A percentile compares a stretch with the other conserved stretches of the same genome.
phyloP scores from a whole-genome alignment of 73 alveolate species.

The Effrenium voratum region DNA sequence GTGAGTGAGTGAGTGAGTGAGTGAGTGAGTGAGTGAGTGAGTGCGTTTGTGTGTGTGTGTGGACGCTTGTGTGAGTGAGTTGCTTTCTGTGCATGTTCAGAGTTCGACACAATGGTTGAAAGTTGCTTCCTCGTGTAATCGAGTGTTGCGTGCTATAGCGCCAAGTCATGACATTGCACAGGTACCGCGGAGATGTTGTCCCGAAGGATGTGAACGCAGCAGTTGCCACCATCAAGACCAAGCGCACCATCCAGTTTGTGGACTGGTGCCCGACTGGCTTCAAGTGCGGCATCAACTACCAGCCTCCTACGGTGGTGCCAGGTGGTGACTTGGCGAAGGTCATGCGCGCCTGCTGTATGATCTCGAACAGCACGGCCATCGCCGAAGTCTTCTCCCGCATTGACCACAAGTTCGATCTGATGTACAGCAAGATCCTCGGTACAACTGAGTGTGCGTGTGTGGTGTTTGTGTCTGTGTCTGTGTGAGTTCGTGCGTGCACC shows the following conservation, averaged over 20 bases:
- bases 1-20: too few relatives aligned
- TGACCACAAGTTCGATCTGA: too few relatives aligned
- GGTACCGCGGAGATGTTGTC: conserved; percentile 97
- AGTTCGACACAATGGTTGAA: conserved; percentile 94
- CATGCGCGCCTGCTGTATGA: conserved; percentile 28
- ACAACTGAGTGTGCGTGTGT: too few relatives aligned
- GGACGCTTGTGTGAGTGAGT: conserved; percentile 95
- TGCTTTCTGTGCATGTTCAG: conserved; percentile 95
- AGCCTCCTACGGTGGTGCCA: conserved; percentile 96
- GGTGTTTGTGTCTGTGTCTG: too few relatives aligned
- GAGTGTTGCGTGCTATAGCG: not conserved
- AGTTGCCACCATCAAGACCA: conserved; percentile 95
- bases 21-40: too few relatives aligned
- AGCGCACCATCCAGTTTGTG: conserved; percentile 97
- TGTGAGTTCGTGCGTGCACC: too few relatives aligned
- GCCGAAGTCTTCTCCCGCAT: not conserved
- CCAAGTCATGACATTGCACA: too few relatives aligned
- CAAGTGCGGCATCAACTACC: conserved; percentile 99
- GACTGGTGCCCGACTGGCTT: conserved; percentile 99
- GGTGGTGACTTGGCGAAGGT: conserved; percentile 97
- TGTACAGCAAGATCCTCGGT: too few relatives aligned
- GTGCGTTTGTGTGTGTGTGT: too few relatives aligned
- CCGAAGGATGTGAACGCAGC: conserved; percentile 96
- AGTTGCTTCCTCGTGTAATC: not conserved
- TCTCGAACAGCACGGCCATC: not conserved